These are phyloP conservation scores for Cryptococcus deneoformans DNA, from an alignment of 1,284 basidiomycete genomes.

Conservation along the genomic window DNA sequence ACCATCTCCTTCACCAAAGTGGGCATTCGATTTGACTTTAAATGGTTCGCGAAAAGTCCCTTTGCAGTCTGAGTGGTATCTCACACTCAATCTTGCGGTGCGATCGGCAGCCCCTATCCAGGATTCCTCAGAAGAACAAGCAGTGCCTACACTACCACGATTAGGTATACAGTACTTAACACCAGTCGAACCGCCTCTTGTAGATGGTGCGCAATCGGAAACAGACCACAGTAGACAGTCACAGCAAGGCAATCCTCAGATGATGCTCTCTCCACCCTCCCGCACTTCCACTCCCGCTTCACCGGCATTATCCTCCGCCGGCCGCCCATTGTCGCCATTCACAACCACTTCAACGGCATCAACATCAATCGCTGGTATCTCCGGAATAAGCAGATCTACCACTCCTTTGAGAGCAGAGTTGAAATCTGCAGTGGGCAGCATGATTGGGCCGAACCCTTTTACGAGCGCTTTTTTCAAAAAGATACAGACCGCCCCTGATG, in stretches of 20 bases:
- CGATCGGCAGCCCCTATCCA: neutral
- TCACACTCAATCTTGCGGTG: neutral
- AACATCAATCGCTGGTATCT: conserved; percentile 10
- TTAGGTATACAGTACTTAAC: neutral
- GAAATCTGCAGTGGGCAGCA: conserved; percentile 24
- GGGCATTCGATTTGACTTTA: neutral
- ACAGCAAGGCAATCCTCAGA: conserved; percentile 1
- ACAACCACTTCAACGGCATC: conserved; percentile 12
- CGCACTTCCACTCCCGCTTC: conserved; percentile 18
- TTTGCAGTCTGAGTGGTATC: neutral
- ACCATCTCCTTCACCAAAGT: neutral
- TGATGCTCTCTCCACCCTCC: conserved; percentile 24
- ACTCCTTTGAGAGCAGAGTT: conserved; percentile 38
- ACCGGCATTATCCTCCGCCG: conserved; percentile 11
- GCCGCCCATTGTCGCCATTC: conserved; percentile 18
- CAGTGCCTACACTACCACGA: neutral
- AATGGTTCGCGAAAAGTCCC: neutral
- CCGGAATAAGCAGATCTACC: conserved; percentile 19
- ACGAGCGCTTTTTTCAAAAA: too few relatives aligned
- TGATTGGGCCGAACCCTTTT: neutral
- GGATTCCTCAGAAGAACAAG: neutral
- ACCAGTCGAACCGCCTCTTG: conserved; percentile 6
- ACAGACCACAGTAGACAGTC: too few relatives aligned
- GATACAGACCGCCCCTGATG: neutral
- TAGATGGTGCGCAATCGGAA: too few relatives aligned